Conservation (phyloP, 2,329 filamentous ascomycete genomes). For the Claviceps arundinis region DNA sequence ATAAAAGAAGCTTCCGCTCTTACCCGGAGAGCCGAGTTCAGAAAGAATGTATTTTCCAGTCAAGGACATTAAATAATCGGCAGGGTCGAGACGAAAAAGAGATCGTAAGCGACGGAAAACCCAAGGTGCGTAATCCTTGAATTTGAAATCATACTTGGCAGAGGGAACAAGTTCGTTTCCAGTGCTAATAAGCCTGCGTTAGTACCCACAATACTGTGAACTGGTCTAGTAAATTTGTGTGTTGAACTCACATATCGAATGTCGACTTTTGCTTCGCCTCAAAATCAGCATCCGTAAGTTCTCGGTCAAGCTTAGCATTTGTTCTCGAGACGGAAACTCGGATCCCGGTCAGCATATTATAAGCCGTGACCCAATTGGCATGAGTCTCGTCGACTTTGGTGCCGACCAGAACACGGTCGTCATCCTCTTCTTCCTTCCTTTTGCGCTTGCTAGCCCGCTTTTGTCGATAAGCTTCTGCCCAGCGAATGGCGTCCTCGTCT, state of each 20-base stretch:
- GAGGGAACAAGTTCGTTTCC: slow-evolving; percentile 95
- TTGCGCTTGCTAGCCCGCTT: slow-evolving; percentile 80
- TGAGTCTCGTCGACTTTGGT: slow-evolving; percentile 97
- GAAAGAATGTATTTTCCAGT: slow-evolving; percentile 98
- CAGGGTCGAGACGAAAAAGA: slow-evolving; percentile 83
- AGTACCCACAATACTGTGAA: background rate
- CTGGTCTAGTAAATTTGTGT: background rate
- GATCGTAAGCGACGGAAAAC: slow-evolving; percentile 86
- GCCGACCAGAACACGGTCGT: slow-evolving; percentile 86
- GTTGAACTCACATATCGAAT: slow-evolving; percentile 73
- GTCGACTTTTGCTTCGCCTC: slow-evolving; percentile 92
- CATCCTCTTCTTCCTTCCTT: slow-evolving; percentile 74
- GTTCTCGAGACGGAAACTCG: slow-evolving; percentile 92
- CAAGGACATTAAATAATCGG: slow-evolving; percentile 94
- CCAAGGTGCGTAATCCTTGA: slow-evolving; percentile 99
- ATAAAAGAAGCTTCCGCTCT: slow-evolving; percentile 99
- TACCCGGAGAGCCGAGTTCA: slow-evolving; percentile 90
- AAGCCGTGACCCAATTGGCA: slow-evolving; percentile 93
- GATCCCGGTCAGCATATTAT: slow-evolving; percentile 99
- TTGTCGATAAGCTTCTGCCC: slow-evolving; percentile 85
- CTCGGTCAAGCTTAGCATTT: slow-evolving; percentile 89
- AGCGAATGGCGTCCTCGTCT: slow-evolving; percentile 82
- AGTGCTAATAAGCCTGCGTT: slow-evolving; percentile 41
- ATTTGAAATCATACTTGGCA: slow-evolving; percentile 99
- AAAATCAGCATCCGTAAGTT: slow-evolving; percentile 84